Base-by-base conservation (phyloP, 805 yeast species). In the Wickerhamiella bombiphila region DNA sequence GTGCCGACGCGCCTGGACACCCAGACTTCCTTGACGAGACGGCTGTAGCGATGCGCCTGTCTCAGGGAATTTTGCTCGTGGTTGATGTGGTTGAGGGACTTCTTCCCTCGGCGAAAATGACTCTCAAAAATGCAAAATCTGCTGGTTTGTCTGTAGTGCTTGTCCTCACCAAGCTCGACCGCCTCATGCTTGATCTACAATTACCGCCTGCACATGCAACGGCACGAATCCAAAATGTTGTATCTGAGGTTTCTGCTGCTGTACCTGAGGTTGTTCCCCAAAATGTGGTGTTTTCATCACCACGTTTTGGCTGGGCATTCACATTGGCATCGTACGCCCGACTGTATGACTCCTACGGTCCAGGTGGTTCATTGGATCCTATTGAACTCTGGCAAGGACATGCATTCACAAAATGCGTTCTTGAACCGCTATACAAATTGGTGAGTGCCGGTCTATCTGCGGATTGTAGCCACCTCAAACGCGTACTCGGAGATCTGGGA, bases 1-100 rank as follows among this genome's bases (percentile, higher is more conserved):
- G 86, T 1, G 46, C 83, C 1, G 99, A 93, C 50, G 64, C 94
- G 0, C 99, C 99, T 0, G 99, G 99, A 0, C 97, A 91, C 56
- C 69, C 71, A 0, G 76, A 83, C 51, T 91, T 91, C 51, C 59
- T 65, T 21, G 95, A 83, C 52, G 96, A 91, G 47, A 58, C 72
- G 3, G 65, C 72, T 0, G 66, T 70, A 0, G 68, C 80, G 0
- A 55, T 75, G 7, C 55, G 70, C 17, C 61, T 76, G 0, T 68
- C 69, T 0, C 96, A 91, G 45, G 72, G 77, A 2, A 72, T 71
- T 0, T 59, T 77, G 0, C 55, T 85, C 2, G 80, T 82, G 1
- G 64, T 88, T n/a, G 98, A 91, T 54, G 76, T 68, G 1, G 76
- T 83, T 1, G 95, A 88, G 54, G 96, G 97, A 0, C 53, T 83